Evolutionary conservation across 106 monocot species (phyloP), one percentile per base, ranked within the genome.

Genomic region (Amphibolis antarctica): DNA sequence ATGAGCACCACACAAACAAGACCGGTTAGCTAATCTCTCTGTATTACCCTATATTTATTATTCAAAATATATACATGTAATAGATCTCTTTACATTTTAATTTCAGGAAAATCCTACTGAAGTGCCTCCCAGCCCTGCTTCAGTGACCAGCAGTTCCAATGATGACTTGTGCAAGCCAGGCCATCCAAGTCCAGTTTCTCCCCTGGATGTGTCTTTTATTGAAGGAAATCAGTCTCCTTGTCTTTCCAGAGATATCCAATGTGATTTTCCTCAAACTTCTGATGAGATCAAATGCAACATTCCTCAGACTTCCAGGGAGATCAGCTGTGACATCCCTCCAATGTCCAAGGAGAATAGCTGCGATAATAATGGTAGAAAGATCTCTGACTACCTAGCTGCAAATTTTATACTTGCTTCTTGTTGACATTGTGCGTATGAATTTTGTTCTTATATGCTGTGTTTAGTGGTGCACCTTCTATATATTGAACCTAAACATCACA

Each of bases 91-190:
- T 48, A 11, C 5, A 54, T 52, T 30, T 76, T 36, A 53, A 29
- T 45, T 28, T 60, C 81, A 89, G 96, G 96, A 90, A 19, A 96
- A 96, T 62, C 78, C 69, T 17, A 96, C 96, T 1, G 89, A 96
- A 70, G 89, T 96, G 36, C 96, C 96, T 36, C 96, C 96, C 46
- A 96, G 86, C 44, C 96, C 96, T 51, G 96, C 77, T 71, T 96
- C 96, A 28, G 47, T 80, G 60, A 78, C 67, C 45, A 84, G 75
- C 51, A 68, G 80, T 53, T 76, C 82, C 17, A 25, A 29, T 28
- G 82, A 84, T 69, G 89, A 96, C 5, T 69, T 75, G 28, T 75
- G 66, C 64, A 74, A 81, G 67, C 87, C 76, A 7, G 71, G 79
- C n/a, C 52, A 82, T 75, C 86, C 82, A 44, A 96, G 89, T 80